phyloP scores from a whole-genome alignment of 2,329 filamentous ascomycete genomes.

The Coniochaeta ligniaria region DNA sequence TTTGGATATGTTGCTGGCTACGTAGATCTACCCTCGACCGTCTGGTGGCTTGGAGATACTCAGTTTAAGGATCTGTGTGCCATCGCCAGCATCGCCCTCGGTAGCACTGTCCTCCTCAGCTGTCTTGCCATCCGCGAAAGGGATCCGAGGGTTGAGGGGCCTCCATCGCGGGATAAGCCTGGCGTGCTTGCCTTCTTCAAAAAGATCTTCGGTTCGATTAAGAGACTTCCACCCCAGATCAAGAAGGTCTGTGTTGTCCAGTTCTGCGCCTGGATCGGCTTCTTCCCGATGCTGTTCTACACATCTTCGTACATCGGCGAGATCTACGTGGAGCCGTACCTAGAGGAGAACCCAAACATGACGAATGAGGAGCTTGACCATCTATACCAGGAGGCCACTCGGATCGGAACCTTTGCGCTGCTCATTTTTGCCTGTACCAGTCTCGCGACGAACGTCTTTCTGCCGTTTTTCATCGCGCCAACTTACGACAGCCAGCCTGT shows the following conservation, averaged over 20 bases:
- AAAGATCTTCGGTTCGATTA: conserved; percentile 69
- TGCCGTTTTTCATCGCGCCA: conserved; percentile 80
- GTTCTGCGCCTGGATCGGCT: conserved; percentile 86
- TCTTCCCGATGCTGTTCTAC: conserved; percentile 95
- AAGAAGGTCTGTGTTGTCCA: conserved; percentile 75
- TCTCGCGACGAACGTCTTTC: conserved; percentile 69
- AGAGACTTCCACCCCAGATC: conserved; percentile 73
- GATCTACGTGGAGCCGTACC: conserved; percentile 80
- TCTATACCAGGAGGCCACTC: conserved; percentile 78
- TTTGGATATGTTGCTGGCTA: conserved; percentile 85
- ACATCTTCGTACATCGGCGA: conserved; percentile 90
- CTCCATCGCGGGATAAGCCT: conserved; percentile 48
- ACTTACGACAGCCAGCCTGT: conserved; percentile 54
- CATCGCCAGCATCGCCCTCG: conserved; percentile 70
- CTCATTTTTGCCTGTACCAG: conserved; percentile 84
- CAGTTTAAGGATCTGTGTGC: conserved; percentile 92
- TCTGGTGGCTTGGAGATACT: conserved; percentile 76
- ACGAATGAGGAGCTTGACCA: conserved; percentile 66
- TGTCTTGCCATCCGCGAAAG: conserved; percentile 65
- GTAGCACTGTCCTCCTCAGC: conserved; percentile 63
- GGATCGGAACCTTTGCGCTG: conserved; percentile 82
- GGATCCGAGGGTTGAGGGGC: conserved; percentile 68
- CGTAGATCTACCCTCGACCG: conserved; percentile 63
- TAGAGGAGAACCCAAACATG: conserved; percentile 72
- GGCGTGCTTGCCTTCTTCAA: conserved; percentile 75